Base-by-base conservation (phyloP, 331 rosid species). In the Phaseolus coccineus region DNA sequence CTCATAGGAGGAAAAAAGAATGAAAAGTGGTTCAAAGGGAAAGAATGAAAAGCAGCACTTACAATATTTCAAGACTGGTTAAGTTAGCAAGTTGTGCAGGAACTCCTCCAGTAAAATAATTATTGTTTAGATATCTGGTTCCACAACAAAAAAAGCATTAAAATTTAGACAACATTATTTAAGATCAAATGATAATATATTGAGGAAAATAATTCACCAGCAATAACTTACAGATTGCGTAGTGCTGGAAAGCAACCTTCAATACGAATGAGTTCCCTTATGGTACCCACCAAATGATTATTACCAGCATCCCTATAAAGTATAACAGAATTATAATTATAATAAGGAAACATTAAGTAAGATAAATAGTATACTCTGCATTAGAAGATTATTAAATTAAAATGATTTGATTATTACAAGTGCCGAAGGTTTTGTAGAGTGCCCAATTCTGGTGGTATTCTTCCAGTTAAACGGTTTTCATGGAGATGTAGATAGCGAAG, bases 251-350 rank as follows among this genome's bases (percentile, higher is more conserved):
- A 96, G 85, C 98, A 93, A 57, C 97, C 99, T 80, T 93, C 99
- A 73, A 96, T 67, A 24, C 98, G 99, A 44, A 93, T 96, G 77
- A 96, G 98, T 83, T 96, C 99, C 88, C 98, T 86, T 69, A 96
- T 87, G 53, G 99, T 96, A 67, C 99, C 99, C 67, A 96, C 98
- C 91, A 96, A 86, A 84, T 96, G 99, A 90, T 96, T 96, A 86
- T 91, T 90, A 53, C 99, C 99, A 59, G 66, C 99, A 80, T 96
- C 99, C 96, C 99, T 96, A 68, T 51, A 51, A 56, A 85, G 74
- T 51, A 76, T 12, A 77, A 15, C 3, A 80, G 70, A 15, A 83
- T 30, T 27, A 48, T 31, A 76, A 53, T 35, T 64, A 27, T 58
- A 27, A 58, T 12, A 16, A 81, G 77, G 68, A 58, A 62, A 55